These are phyloP conservation scores for Galerina sulciceps DNA, from an alignment of 768 basidiomycete genomes.

Conservation along the genomic window DNA sequence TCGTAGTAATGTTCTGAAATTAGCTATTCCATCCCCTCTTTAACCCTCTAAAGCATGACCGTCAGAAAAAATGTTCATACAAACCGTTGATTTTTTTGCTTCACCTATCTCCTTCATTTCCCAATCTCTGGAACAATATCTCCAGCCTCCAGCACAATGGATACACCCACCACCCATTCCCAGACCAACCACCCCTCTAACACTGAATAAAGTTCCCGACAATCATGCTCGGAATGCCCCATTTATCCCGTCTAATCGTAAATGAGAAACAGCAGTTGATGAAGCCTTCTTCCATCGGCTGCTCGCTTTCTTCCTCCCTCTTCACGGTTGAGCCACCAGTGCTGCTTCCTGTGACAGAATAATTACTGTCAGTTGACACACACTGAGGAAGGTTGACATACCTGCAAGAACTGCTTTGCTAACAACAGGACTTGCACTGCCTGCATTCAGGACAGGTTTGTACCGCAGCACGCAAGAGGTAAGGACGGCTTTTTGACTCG, in stretches of 20 bases:
- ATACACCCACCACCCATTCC: background rate
- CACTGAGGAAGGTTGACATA: background rate
- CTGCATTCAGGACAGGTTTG: constrained; percentile 64
- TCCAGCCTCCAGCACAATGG: background rate
- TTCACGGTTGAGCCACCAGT: constrained; percentile 19
- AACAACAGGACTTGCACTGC: constrained; percentile 30
- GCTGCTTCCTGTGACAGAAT: constrained; percentile 3
- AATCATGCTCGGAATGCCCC: constrained; percentile 89
- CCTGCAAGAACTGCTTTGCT: constrained; percentile 25
- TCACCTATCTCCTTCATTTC: background rate
- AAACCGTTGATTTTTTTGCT: background rate
- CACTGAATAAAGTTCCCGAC: constrained; percentile 88
- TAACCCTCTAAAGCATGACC: background rate
- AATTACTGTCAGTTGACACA: background rate
- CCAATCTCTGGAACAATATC: background rate
- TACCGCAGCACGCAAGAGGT: constrained; percentile 89
- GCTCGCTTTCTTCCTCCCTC: constrained; percentile 33
- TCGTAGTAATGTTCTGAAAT: background rate
- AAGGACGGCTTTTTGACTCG: constrained; percentile 89
- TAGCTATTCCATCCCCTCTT: background rate
- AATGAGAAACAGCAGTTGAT: constrained; percentile 93
- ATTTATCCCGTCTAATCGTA: constrained; percentile 82
- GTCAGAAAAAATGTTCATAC: background rate
- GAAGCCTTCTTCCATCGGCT: constrained; percentile 68
- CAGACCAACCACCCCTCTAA: constrained; percentile 21